Base-by-base conservation (phyloP, 2,329 filamentous ascomycete species). In the Apiospora koreana region DNA sequence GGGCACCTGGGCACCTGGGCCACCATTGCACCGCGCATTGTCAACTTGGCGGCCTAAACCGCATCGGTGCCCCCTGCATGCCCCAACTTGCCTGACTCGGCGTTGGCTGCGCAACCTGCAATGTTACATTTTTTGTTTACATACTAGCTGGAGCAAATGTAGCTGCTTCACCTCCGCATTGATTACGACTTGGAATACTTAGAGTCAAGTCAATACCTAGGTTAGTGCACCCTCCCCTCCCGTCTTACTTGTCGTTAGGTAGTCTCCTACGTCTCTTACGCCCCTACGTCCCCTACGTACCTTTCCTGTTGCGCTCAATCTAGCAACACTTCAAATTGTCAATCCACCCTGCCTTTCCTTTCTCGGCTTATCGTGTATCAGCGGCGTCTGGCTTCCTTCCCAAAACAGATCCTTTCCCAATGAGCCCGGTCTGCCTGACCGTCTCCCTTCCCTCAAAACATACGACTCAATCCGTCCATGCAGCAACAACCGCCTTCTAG, bases 341-440 rank as follows among this genome's bases (percentile, higher is more conserved):
- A 38, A 62, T 62, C 54, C 54, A 62, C 54, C 3, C 31, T 62
- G 28, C 54, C 54, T 62, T 62, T 62, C 54, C 54, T 18, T 31
- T 38, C 54, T 62, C 31, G 54, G 54, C 54, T 62, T 62, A 62
- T 62, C 54, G 54, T 62, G 54, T 62, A 62, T 62, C 54, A 4
- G 54, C 28, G 54, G 54, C 31, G 54, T n/a, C 54, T 38, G 54
- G 54, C 28, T 38, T 62, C 54, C 21, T 62, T 62, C 54, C 54
- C 54, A 62, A 62, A 62, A 62, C 54, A 62, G 54, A 38, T 38
- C 31, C n/a, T 62, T 62, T 62, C 54, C 54, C 21, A 62, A 62
- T 62, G 54, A 62, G 54, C 54, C 54, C 54, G 35, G 54, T 38
- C 54, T n/a, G 21, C 50, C 8, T 58, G 50, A 58, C 50, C 50